These are phyloP conservation scores for Cyanodermella asteris DNA, from an alignment of 2,329 filamentous ascomycete genomes.

Conservation along the genomic window DNA sequence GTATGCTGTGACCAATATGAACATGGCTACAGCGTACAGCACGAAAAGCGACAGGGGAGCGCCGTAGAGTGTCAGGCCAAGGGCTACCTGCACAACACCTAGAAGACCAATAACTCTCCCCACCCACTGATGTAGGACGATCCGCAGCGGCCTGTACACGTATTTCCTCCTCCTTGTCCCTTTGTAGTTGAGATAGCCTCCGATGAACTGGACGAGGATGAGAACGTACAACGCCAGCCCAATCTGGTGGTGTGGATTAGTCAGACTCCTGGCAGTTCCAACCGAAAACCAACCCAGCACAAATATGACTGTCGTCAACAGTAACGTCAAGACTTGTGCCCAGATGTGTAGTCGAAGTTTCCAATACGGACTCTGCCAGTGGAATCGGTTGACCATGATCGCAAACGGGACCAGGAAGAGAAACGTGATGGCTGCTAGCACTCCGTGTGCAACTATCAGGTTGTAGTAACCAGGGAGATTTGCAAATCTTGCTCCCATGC, in stretches of 20 bases:
- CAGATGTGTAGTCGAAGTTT: slow-evolving; percentile 40
- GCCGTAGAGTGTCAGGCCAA: slow-evolving; percentile 80
- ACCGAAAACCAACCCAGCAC: slow-evolving; percentile 42
- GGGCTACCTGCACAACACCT: slow-evolving; percentile 66
- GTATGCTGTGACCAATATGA: slow-evolving; percentile 49
- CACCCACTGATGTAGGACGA: slow-evolving; percentile 68
- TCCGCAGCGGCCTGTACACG: slow-evolving; percentile 32
- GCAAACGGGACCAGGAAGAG: slow-evolving; percentile 36
- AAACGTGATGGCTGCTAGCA: slow-evolving; percentile 39
- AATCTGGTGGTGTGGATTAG: slow-evolving; percentile 46
- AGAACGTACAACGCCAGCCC: slow-evolving; percentile 41
- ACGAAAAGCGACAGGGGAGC: slow-evolving; percentile 73
- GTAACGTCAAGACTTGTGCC: slow-evolving; percentile 37
- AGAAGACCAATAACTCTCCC: slow-evolving; percentile 59
- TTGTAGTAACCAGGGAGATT: slow-evolving; percentile 35
- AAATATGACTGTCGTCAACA: slow-evolving; percentile 39
- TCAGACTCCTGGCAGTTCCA: slow-evolving; percentile 34
- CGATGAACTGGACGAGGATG: slow-evolving; percentile 35
- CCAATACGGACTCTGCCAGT: slow-evolving; percentile 30
- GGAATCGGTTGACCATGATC: slow-evolving; percentile 38
- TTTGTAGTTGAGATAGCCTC: slow-evolving; percentile 33
- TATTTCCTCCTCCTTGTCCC: slow-evolving; percentile 28
- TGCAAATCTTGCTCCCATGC: slow-evolving; percentile 45
- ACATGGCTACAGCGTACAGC: slow-evolving; percentile 60
- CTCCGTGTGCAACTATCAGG: slow-evolving; percentile 36